phyloP scores from a whole-genome alignment of 169 alveolate genomes.

The Neospora caninum region DNA sequence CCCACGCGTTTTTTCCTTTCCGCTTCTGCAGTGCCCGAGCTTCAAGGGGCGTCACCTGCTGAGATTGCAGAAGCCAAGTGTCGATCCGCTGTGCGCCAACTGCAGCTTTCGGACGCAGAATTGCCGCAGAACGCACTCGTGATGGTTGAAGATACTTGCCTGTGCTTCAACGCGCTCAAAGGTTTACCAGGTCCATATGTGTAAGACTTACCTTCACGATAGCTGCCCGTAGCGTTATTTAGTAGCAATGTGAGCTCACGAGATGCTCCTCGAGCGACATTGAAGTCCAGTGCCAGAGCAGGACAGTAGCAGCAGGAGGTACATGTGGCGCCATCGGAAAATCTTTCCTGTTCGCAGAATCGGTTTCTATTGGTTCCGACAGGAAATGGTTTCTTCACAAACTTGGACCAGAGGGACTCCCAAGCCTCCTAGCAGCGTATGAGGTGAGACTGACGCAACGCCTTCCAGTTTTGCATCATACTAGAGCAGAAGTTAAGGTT shows the following conservation, averaged over 20 bases:
- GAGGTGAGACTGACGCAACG: conserved; percentile 35
- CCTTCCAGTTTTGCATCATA: no score
- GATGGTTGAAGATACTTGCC: conserved; percentile 91
- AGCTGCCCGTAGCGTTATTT: no score
- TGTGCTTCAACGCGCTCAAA: conserved; percentile 89
- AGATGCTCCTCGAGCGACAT: no score
- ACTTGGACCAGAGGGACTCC: conserved; percentile 88
- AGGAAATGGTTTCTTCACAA: conserved; percentile 91
- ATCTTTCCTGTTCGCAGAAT: no score
- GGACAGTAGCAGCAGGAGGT: no score
- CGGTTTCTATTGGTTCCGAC: neutral
- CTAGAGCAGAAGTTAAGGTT: no score
- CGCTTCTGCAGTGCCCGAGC: conserved; percentile 74
- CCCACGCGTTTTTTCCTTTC: neutral
- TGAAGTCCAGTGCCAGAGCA: no score
- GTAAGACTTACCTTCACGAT: conserved; percentile 70
- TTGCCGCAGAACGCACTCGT: conserved; percentile 76
- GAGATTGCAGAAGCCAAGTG: conserved; percentile 82
- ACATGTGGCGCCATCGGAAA: no score
- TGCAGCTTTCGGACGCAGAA: conserved; percentile 25
- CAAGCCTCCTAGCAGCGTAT: conserved; percentile 80
- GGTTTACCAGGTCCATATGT: conserved; percentile 96
- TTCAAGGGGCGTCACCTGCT: conserved; percentile 79
- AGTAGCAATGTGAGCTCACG: no score
- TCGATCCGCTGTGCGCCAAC: conserved; percentile 75